phyloP scores from a whole-genome alignment of 106 monocot species.

The Acorus gramineus region DNA sequence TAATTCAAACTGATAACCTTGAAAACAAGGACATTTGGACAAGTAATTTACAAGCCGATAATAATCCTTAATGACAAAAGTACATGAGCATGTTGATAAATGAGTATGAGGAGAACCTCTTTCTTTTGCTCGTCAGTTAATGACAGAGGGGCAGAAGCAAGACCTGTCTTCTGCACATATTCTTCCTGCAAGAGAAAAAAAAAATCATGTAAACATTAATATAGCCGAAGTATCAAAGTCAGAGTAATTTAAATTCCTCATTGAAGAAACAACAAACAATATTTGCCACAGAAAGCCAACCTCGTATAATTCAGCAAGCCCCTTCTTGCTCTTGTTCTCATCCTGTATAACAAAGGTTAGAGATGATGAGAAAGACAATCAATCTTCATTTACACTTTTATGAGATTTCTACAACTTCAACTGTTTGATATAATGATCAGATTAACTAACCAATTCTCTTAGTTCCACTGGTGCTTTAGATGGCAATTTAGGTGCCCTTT shows the following conservation, averaged over 20 bases:
- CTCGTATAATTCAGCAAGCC: slow-evolving; percentile 95
- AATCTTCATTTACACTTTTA: too few species aligned
- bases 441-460: slow-evolving; percentile 62
- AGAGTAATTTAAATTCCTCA: not conserved
- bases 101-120: slow-evolving; percentile 34
- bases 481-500: slow-evolving; percentile 49
- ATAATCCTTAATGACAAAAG: not conserved
- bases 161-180: slow-evolving; percentile 70
- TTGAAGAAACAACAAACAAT: not conserved
- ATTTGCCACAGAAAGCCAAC: slow-evolving; percentile 14
- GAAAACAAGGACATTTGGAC: too few species aligned
- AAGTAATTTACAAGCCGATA: not conserved
- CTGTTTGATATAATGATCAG: not conserved
- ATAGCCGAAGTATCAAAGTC: not conserved
- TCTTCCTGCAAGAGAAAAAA: slow-evolving; percentile 57
- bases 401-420: not conserved
- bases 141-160: slow-evolving; percentile 51
- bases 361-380: slow-evolving; percentile 6
- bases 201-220: slow-evolving; percentile 1
- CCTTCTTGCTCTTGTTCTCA: slow-evolving; percentile 90
- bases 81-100: not conserved
- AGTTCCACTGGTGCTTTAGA: slow-evolving; percentile 57
- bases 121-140: slow-evolving; percentile 68
- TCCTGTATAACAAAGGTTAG: slow-evolving; percentile 38
- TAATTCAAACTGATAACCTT: too few species aligned